Percentiles rank a stretch among this genome's conserved stretches.
These are phyloP conservation scores for Globisporangium middletonii DNA, from an alignment of 352 stramenopile genomes.

Conservation along the genomic window DNA sequence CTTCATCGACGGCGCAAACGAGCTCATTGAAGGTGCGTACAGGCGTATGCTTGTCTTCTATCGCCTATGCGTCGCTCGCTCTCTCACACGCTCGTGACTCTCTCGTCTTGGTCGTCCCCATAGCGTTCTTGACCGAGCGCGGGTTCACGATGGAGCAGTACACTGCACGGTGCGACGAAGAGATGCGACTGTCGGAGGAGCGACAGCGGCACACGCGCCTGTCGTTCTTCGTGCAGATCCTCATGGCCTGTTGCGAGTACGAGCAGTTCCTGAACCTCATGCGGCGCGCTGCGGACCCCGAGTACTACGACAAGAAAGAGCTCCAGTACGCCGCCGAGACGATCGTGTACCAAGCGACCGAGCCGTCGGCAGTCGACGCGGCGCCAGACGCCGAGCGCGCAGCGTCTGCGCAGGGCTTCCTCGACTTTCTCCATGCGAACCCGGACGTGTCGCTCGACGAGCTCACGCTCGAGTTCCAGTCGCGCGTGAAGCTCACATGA, in stretches of 20 bases:
- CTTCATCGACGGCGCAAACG: conserved; percentile 68
- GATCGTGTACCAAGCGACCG: conserved; percentile 45
- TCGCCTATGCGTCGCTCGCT: not conserved
- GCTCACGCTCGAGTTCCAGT: conserved; percentile 68
- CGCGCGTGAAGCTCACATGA: conserved; percentile 55
- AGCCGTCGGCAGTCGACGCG: conserved; percentile 18
- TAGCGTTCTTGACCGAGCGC: conserved; percentile 39
- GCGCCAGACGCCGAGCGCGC: conserved; percentile 21
- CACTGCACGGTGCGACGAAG: conserved; percentile 56
- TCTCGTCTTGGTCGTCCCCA: not conserved
- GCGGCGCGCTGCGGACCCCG: conserved; percentile 63
- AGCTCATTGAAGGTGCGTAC: conserved; percentile 41
- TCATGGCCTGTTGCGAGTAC: conserved; percentile 73
- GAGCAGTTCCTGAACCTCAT: conserved; percentile 86
- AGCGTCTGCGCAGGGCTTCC: conserved; percentile 51
- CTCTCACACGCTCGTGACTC: not conserved
- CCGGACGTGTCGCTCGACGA: conserved; percentile 62
- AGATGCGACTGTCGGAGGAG: conserved; percentile 61
- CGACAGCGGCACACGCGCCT: conserved; percentile 69
- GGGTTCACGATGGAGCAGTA: conserved; percentile 79
- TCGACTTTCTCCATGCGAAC: conserved; percentile 69
- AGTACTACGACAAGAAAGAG: conserved; percentile 82
- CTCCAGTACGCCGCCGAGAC: conserved; percentile 60
- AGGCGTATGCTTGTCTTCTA: not conserved
- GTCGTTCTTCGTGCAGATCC: conserved; percentile 80